A percentile compares a stretch with the other conserved stretches of the same genome.
These are phyloP conservation scores for Thraustochytrium striatum DNA, from an alignment of 352 stramenopile genomes.

Conservation along the genomic window DNA sequence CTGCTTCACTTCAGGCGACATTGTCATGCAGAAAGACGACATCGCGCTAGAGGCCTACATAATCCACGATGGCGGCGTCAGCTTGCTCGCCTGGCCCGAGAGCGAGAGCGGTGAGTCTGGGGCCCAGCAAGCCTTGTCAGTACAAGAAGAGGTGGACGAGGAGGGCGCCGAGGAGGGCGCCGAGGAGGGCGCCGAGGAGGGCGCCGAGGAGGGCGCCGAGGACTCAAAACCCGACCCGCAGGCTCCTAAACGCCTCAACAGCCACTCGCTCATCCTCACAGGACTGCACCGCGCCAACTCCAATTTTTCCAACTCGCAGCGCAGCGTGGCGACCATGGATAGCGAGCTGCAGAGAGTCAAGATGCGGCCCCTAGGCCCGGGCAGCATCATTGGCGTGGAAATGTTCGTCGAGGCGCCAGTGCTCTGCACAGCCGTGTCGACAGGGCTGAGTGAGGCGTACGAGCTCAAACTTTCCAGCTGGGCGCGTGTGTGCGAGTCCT, in stretches of 20 bases:
- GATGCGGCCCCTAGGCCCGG: not conserved
- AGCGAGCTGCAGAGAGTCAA: not conserved
- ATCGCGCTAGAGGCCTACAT: not conserved
- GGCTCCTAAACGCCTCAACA: no score
- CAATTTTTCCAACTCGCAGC: not conserved
- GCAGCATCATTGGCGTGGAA: not conserved
- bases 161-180: no score
- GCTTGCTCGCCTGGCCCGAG: not conserved
- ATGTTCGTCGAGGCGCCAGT: no score
- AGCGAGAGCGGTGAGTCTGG: not conserved
- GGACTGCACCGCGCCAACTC: not conserved
- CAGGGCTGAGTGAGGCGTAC: no score
- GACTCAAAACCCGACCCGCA: no score
- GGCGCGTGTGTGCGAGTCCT: no score
- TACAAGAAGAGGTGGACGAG: no score
- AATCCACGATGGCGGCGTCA: not conserved
- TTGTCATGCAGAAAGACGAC: not conserved
- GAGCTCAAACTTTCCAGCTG: no score
- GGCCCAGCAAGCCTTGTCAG: not conserved
- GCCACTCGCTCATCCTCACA: not conserved
- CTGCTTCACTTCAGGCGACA: slow-evolving; percentile 1
- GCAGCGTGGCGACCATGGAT: not conserved
- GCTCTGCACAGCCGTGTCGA: no score
- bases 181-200: no score
- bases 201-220: no score